Evolutionary conservation across 306 rosid species (phyloP).

Genomic region (Mimosa pudica): DNA sequence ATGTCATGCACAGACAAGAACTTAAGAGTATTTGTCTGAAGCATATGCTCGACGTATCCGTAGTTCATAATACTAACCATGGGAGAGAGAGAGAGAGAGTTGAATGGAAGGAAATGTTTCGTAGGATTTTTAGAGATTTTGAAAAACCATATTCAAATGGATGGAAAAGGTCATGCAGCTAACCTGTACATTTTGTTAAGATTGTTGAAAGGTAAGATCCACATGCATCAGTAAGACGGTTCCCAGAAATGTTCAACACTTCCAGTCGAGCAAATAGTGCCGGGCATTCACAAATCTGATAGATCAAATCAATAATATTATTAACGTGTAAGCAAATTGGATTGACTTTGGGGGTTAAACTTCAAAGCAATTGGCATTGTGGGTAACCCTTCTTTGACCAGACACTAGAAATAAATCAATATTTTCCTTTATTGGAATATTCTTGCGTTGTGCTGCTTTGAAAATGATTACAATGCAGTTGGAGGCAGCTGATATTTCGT

Average conservation of each 20-base stretch:
- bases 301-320: constrained; percentile 16
- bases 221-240: constrained; percentile 90
- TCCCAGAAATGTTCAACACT: constrained; percentile 89
- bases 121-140: constrained; percentile 21
- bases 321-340: constrained; percentile 20
- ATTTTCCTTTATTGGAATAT: constrained; percentile 4
- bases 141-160: constrained; percentile 27
- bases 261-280: constrained; percentile 72
- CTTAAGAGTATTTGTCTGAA: background rate
- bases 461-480: too few relatives aligned
- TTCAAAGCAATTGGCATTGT: background rate
- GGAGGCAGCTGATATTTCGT: too few relatives aligned
- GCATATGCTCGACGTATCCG: constrained; percentile 20
- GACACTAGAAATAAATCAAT: background rate
- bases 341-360: background rate
- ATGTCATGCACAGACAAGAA: constrained; percentile 24
- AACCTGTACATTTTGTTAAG: constrained; percentile 77
- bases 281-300: constrained; percentile 89
- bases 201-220: constrained; percentile 85
- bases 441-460: background rate
- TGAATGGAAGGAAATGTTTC: constrained; percentile 22
- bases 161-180: constrained; percentile 34
- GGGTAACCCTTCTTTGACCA: constrained; percentile 13
- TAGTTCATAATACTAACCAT: background rate
- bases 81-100: constrained; percentile 7